Conservation (phyloP, 2,329 filamentous ascomycete species). For the Hymenoscyphus salicellus region DNA sequence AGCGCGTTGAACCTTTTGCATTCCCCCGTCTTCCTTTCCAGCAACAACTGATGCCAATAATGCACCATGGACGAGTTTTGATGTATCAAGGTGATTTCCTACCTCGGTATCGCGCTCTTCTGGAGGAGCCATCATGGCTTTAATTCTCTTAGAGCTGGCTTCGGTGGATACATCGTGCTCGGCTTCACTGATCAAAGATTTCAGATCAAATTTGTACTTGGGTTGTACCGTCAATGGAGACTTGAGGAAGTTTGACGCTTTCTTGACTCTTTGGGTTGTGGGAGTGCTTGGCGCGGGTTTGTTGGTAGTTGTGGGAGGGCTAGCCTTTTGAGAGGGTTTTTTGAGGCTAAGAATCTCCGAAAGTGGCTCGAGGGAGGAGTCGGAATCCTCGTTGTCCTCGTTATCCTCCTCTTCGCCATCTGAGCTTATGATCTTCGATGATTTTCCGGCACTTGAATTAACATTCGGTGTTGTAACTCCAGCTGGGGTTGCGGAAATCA, state of each 20-base stretch:
- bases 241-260: not conserved
- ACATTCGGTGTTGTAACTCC: not conserved
- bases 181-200: constrained; percentile 58
- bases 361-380: constrained; percentile 4
- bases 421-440: constrained; percentile 3
- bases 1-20: constrained; percentile 51
- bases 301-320: not conserved
- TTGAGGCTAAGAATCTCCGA: not conserved
- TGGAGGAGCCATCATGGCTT: constrained; percentile 31
- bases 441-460: not conserved
- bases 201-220: constrained; percentile 63
- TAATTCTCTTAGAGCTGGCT: constrained; percentile 47
- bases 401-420: constrained; percentile 1
- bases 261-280: not conserved
- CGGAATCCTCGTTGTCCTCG: constrained; percentile 1
- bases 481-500: not conserved
- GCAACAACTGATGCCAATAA: constrained; percentile 44
- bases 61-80: constrained; percentile 33
- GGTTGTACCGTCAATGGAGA: constrained; percentile 51
- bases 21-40: constrained; percentile 41
- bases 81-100: not conserved
- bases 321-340: not conserved
- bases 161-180: constrained; percentile 57
- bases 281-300: constrained; percentile 1
- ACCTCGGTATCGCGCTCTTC: constrained; percentile 25